A percentile compares a stretch with the other conserved stretches of the same genome.
These are phyloP conservation scores for Xylariaceae sp. DNA, from an alignment of 2,329 filamentous ascomycete genomes.

Conservation along the genomic window DNA sequence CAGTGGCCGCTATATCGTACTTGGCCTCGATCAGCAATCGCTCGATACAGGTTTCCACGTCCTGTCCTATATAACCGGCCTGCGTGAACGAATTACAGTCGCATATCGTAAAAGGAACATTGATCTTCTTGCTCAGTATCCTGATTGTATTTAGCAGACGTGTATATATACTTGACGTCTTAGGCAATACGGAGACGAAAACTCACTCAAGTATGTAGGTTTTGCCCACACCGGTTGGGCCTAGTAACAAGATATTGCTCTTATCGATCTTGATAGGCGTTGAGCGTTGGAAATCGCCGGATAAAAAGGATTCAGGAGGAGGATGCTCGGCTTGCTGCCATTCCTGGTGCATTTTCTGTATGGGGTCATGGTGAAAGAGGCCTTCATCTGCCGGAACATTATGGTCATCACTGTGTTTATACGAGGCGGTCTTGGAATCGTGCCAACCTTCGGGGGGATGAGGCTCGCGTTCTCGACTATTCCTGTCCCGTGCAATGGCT, in stretches of 20 bases:
- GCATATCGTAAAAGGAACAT: slow-evolving; percentile 90
- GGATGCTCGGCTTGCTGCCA: slow-evolving; percentile 31
- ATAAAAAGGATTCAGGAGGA: slow-evolving; percentile 43
- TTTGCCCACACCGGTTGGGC: slow-evolving; percentile 92
- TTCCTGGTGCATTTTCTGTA: slow-evolving; percentile 38
- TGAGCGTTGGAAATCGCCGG: slow-evolving; percentile 41
- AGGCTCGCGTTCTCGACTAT: slow-evolving; percentile 49
- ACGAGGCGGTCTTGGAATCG: slow-evolving; percentile 6
- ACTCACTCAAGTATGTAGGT: slow-evolving; percentile 77
- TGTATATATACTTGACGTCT: not conserved
- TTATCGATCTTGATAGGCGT: slow-evolving; percentile 76
- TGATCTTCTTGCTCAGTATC: slow-evolving; percentile 85
- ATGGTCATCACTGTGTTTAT: slow-evolving; percentile 33
- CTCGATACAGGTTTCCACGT: slow-evolving; percentile 94
- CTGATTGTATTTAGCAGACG: slow-evolving; percentile 39
- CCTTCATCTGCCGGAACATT: slow-evolving; percentile 46
- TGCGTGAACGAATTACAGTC: slow-evolving; percentile 96
- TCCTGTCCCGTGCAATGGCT: slow-evolving; percentile 62
- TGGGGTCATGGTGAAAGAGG: slow-evolving; percentile 45
- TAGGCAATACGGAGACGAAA: slow-evolving; percentile 1
- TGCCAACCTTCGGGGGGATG: slow-evolving; percentile 74
- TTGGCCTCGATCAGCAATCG: slow-evolving; percentile 83
- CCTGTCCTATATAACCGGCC: slow-evolving; percentile 94
- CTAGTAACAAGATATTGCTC: slow-evolving; percentile 85
- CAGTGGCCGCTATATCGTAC: slow-evolving; percentile 77